phyloP scores from a whole-genome alignment of 2,329 filamentous ascomycete genomes.

The Pseudocercospora eumusae region DNA sequence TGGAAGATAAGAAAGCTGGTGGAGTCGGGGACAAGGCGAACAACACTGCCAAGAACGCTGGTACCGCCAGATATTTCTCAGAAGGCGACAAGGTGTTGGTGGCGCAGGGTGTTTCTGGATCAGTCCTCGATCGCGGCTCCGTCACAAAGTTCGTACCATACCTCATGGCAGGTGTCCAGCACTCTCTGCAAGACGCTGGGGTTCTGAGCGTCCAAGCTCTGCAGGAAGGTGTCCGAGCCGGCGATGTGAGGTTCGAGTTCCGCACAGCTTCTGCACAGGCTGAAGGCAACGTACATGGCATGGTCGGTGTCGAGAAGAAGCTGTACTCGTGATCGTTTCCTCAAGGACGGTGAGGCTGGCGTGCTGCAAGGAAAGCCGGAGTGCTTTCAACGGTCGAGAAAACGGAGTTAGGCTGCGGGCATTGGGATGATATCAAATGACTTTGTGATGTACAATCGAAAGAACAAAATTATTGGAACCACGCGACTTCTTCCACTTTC shows the following conservation, averaged over 20 bases:
- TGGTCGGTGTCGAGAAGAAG: conserved; percentile 99
- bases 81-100: conserved; percentile 94
- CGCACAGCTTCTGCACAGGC: conserved; percentile 91
- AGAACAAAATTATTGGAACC: not conserved
- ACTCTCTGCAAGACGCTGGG: conserved; percentile 95
- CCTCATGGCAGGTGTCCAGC: conserved; percentile 90
- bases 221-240: conserved; percentile 71
- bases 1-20: conserved; percentile 99
- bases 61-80: conserved; percentile 96
- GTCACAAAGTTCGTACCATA: conserved; percentile 95
- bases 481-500: not conserved
- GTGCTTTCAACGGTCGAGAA: not conserved
- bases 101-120: conserved; percentile 91
- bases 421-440: not conserved
- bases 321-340: conserved; percentile 61
- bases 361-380: not conserved
- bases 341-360: not conserved
- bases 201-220: conserved; percentile 76
- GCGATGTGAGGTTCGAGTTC: conserved; percentile 86
- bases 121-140: conserved; percentile 78
- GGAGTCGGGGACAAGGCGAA: conserved; percentile 67
- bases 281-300: conserved; percentile 92
- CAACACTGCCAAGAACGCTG: conserved; percentile 96
- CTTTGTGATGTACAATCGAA: not conserved
- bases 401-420: not conserved